These are phyloP conservation scores for Phytophthora pini DNA, from an alignment of 352 stramenopile genomes.

Conservation along the genomic window DNA sequence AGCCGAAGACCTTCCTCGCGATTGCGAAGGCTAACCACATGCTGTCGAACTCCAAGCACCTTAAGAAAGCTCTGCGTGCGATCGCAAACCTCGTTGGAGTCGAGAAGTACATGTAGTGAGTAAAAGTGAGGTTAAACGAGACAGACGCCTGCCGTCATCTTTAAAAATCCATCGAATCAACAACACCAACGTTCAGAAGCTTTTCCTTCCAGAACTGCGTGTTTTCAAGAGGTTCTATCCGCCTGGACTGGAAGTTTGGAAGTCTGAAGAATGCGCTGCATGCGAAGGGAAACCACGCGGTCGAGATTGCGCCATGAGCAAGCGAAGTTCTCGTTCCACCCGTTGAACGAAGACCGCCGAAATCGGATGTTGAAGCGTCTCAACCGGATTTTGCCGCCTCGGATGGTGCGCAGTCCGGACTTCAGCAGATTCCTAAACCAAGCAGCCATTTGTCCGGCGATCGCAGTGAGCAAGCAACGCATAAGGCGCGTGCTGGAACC, in stretches of 20 bases:
- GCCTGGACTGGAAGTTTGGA: conserved; percentile 18
- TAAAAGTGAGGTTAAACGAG: too few relatives aligned
- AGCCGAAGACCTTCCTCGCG: conserved; percentile 62
- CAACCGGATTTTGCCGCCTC: conserved; percentile 4
- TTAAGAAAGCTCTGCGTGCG: conserved; percentile 68
- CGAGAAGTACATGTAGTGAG: not conserved
- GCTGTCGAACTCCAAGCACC: conserved; percentile 75
- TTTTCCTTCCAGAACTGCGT: not conserved
- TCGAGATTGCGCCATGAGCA: conserved; percentile 23
- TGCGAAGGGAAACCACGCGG: conserved; percentile 6
- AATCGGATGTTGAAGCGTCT: conserved; percentile 32
- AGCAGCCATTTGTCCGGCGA: conserved; percentile 7
- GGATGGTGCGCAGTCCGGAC: conserved; percentile 11
- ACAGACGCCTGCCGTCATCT: too few relatives aligned
- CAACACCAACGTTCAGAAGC: not conserved
- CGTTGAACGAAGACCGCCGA: conserved; percentile 35
- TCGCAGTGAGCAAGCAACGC: conserved; percentile 30
- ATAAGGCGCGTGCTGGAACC: conserved; percentile 23
- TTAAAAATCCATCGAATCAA: not conserved
- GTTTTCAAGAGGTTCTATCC: not conserved
- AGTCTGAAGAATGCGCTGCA: conserved; percentile 7
- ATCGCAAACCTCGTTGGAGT: conserved; percentile 45
- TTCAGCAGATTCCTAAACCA: conserved; percentile 13
- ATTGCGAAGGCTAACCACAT: conserved; percentile 79
- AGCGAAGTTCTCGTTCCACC: conserved; percentile 14